Base-by-base conservation (phyloP, 106 monocot species). In the Dendrobium chrysotoxum region DNA sequence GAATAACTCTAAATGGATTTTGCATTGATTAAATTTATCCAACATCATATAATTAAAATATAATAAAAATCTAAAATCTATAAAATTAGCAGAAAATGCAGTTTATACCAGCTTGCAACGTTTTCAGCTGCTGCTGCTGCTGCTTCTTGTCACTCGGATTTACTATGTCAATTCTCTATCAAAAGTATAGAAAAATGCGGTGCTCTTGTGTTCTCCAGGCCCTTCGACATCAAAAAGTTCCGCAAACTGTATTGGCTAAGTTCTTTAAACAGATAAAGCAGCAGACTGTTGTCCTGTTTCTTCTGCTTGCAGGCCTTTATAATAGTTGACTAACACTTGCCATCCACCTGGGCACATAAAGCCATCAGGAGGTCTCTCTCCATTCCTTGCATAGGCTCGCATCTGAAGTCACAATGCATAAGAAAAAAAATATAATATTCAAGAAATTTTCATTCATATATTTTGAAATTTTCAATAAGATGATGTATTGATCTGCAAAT, bases 291-390 rank as follows among this genome's bases (percentile, higher is more conserved):
- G 85, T 3, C 54, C 81, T 2, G 83, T 26, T 86, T 94, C 97
- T 87, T 92, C 90, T 23, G 81, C 65, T 86, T 95, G 94, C 81
- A 95, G 83, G 79, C 90, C 87, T 78, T 87, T 86, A 86, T 94
- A 98, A 65, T 94, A 95, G 73, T 92, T 89, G 9, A 92, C 94
- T 71, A 98, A 81, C 76, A 98, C 94, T 35, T 91, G 53, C 97
- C 97, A 98, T 11, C 97, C 97, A 18, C 94, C 89, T 1, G 92
- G 94, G 78, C 97, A 98, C 97, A 98, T 98, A 73, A 98, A 98
- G 50, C 97, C 97, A 66, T 92, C 92, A 10, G 97, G 97, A 50
- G 97, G 97, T 79, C 58, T 94, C 76, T 94, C 98, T 55, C 98
- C 98, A 45, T 31, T 93, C 75, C 87, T 88, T 1, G 98, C 98